Conservation (phyloP, 306 rosid species). For the Casuarina cunninghamiana region DNA sequence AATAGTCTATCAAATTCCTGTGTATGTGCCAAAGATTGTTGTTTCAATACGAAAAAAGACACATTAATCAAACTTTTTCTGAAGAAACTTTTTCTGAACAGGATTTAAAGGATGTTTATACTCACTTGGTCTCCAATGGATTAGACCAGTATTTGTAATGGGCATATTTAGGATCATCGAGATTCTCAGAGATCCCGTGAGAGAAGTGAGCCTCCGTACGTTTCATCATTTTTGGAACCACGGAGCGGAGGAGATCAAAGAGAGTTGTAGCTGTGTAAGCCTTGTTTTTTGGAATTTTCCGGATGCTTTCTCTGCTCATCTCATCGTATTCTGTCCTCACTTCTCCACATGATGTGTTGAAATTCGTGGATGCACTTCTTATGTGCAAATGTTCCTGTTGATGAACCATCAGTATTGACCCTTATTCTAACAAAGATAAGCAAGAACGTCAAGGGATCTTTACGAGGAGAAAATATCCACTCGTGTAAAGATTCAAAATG, state of each 20-base stretch:
- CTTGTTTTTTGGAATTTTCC: conserved; percentile 34
- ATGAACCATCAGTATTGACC: conserved; percentile 9
- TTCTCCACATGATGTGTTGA: conserved; percentile 44
- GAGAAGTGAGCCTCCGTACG: conserved; percentile 75
- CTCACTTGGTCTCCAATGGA: conserved; percentile 82
- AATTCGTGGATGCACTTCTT: conserved; percentile 30
- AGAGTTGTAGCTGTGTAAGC: conserved; percentile 49
- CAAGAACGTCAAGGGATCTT: not conserved
- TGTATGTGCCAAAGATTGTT: not conserved
- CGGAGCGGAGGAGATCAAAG: conserved; percentile 49
- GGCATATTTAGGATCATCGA: conserved; percentile 63
- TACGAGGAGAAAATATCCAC: no score
- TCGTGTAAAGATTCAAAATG: not conserved
- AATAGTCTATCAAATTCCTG: not conserved
- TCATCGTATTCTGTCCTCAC: conserved; percentile 58
- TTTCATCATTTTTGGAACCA: conserved; percentile 66
- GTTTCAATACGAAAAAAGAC: not conserved
- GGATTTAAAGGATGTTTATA: conserved; percentile 4
- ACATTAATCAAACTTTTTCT: not conserved
- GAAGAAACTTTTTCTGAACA: not conserved
- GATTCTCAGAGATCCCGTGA: conserved; percentile 73
- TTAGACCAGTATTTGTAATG: conserved; percentile 88
- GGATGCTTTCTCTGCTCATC: conserved; percentile 45
- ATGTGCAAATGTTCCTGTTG: conserved; percentile 41
- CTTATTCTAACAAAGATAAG: conserved; percentile 3